Percentiles rank a stretch among this genome's conserved stretches.
phyloP scores from a whole-genome alignment of 352 stramenopile genomes.

The Elongisporangium undulatum region DNA sequence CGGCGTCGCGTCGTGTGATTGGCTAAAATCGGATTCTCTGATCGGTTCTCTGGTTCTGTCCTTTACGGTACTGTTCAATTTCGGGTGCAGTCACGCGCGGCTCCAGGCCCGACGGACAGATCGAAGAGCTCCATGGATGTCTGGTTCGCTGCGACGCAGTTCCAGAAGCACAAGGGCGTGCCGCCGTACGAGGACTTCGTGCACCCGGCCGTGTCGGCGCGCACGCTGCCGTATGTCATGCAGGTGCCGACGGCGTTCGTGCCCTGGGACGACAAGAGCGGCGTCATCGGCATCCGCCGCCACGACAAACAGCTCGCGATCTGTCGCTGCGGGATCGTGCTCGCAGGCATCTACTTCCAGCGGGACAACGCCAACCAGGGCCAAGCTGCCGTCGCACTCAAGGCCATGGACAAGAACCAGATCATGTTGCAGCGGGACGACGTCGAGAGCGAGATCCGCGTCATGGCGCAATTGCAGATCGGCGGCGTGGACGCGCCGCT shows the following conservation, averaged over 20 bases:
- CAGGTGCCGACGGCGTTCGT: constrained; percentile 58
- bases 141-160: constrained; percentile 61
- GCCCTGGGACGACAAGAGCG: constrained; percentile 58
- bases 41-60: neutral
- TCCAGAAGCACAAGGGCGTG: constrained; percentile 34
- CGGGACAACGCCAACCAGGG: constrained; percentile 32
- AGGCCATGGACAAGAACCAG: constrained; percentile 76
- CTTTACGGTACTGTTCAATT: neutral
- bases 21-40: neutral
- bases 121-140: constrained; percentile 53
- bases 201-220: constrained; percentile 46
- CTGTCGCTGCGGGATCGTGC: constrained; percentile 76
- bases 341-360: constrained; percentile 74
- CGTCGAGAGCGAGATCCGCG: constrained; percentile 73
- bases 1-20: neutral
- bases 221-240: constrained; percentile 49
- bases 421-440: constrained; percentile 73
- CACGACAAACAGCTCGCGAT: constrained; percentile 61
- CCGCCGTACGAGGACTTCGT: constrained; percentile 55
- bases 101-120: neutral
- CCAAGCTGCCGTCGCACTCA: constrained; percentile 68
- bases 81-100: neutral
- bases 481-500: constrained; percentile 68
- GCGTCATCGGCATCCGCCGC: constrained; percentile 70
- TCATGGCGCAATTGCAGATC: constrained; percentile 79